Evolutionary conservation across 208 protist species (phyloP).

Genomic region (Angomonas deanei): DNA sequence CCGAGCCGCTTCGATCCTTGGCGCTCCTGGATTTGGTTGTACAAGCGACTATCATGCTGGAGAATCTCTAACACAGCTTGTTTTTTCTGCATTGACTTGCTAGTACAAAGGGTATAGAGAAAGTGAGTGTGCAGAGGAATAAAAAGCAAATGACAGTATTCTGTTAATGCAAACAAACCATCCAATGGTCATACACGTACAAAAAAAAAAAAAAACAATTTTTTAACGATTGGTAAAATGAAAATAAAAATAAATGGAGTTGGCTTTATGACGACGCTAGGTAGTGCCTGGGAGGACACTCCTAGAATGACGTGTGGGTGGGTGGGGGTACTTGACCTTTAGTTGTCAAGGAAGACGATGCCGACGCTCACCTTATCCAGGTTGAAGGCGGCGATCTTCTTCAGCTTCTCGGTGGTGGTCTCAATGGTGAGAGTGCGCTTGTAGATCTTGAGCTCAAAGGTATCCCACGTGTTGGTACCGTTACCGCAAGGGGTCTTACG

Average conservation of each 20-base stretch:
- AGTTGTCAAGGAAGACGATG: constrained; percentile 73
- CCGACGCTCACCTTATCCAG: constrained; percentile 86
- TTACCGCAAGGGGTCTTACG: constrained; percentile 99
- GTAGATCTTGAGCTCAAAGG: constrained; percentile 99
- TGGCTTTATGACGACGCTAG: constrained; percentile 11
- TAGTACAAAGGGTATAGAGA: neutral
- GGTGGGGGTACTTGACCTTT: neutral
- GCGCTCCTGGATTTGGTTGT: constrained; percentile 26
- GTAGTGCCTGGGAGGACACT: constrained; percentile 1
- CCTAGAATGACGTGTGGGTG: constrained; percentile 3
- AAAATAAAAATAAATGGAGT: constrained; percentile 3
- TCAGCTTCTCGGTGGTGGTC: constrained; percentile 81
- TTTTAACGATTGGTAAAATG: constrained; percentile 1
- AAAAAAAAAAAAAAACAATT: no score
- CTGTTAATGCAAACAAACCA: neutral
- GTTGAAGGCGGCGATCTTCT: constrained; percentile 90
- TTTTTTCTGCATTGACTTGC: neutral
- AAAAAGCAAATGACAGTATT: constrained; percentile 2
- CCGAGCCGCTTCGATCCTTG: constrained; percentile 24
- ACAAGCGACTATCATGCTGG: constrained; percentile 27
- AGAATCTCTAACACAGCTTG: constrained; percentile 25
- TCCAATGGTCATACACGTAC: constrained; percentile 5
- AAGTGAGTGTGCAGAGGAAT: neutral
- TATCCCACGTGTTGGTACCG: constrained; percentile 99
- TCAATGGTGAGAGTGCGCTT: constrained; percentile 99